Evolutionary conservation across 1,139 yeast species (phyloP), one percentile per base, ranked within the genome.

Genomic region (Debaryomycetaceae sp.): DNA sequence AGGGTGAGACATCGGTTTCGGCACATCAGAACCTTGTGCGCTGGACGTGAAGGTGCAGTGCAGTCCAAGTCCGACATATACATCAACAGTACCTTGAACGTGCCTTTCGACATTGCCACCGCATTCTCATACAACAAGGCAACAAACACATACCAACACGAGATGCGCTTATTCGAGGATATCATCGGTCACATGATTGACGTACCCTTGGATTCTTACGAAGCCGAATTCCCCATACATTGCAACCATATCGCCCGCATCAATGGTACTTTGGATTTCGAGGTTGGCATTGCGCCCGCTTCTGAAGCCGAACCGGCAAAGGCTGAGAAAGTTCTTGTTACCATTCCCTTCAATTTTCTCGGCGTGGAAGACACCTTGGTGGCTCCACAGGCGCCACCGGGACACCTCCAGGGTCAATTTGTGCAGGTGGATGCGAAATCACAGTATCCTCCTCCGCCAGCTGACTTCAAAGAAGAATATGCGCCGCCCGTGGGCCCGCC

Each of bases 221-320:
- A 17, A n/a, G 36, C 36, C 9, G 28, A 30, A 13, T 33, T 33
- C 17, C 22, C 25, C 7, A 21, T 25, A 12, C 36, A 33, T 20
- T 30, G 36, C 17, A 27, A 26, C 23, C 36, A 33, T 5, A 29
- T 33, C 4, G 30, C 28, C 6, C 19, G 36, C 9, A 29, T 16
- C 11, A 28, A 28, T 15, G 36, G 36, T 3, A 21, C 24, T 17
- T 21, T 33, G 12, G 31, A 25, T 11, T 27, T 30, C 13, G 9
- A 11, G n/a, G 10, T 33, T 26, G 36, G 33, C 11, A 9, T 33
- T 4, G n/a, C 12, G n/a, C 5, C 26, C n/a, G 18, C 32, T 5
- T 3, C 30, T 9, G 17, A 29, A 8, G 9, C 11, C 13, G 28
- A 33, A 2, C 30, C 23, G 4, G 29, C 15, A 5, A 29, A 30